A percentile compares a stretch with the other conserved stretches of the same genome.
Conservation (phyloP, 2,329 filamentous ascomycete genomes). For the Fusarium pseudonygamai region DNA sequence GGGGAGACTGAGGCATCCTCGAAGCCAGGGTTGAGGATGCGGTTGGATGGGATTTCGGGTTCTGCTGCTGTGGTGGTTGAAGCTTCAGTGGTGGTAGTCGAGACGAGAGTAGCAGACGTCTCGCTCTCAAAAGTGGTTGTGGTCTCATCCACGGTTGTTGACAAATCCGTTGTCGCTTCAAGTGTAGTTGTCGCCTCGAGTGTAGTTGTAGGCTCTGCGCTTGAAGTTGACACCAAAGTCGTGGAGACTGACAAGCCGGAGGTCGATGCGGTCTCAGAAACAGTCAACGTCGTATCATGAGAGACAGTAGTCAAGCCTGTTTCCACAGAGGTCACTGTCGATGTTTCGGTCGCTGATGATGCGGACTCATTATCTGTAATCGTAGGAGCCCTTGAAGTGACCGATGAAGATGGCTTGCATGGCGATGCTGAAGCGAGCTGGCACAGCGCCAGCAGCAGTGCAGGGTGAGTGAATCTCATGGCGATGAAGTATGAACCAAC, state of each 20-base stretch:
- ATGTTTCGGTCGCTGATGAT: too few relatives aligned
- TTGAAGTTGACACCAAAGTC: background rate
- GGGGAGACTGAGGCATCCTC: rapidly evolving
- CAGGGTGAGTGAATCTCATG: background rate
- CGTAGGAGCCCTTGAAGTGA: background rate
- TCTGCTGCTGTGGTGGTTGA: background rate
- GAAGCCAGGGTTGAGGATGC: background rate
- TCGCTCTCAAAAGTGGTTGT: background rate
- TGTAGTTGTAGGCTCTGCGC: background rate
- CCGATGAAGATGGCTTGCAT: background rate
- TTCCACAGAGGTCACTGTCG: background rate
- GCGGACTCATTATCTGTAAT: background rate
- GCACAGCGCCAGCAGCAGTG: background rate
- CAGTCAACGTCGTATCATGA: background rate
- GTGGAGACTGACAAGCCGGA: background rate
- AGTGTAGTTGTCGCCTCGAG: background rate
- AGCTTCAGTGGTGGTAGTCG: background rate
- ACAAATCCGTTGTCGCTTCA: background rate
- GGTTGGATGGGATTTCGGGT: background rate
- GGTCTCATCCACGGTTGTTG: background rate
- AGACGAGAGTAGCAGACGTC: background rate
- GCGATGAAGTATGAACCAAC: too few relatives aligned
- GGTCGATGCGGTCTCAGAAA: background rate
- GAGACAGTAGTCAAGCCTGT: background rate
- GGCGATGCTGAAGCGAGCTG: background rate